These are phyloP conservation scores for Mycena sp. DNA, from an alignment of 1,284 basidiomycete species.

Conservation along the genomic window DNA sequence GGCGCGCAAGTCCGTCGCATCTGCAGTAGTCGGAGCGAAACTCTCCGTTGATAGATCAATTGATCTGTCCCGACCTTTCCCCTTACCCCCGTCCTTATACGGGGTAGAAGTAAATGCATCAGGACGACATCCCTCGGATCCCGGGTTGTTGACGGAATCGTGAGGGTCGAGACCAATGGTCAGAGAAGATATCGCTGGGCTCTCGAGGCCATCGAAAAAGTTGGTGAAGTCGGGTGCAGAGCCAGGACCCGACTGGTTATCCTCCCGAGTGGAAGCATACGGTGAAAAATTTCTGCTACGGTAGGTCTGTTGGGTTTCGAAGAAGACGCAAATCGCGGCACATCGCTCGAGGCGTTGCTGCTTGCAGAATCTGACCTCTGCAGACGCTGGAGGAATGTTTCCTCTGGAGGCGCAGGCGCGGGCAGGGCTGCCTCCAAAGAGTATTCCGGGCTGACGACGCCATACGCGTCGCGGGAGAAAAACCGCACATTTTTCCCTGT, in stretches of 20 bases:
- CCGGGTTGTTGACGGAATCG: conserved; percentile 50
- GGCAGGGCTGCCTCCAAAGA: conserved; percentile 52
- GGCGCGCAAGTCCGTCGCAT: conserved; percentile 20
- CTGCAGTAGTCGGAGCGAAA: conserved; percentile 2
- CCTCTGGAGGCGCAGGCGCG: conserved; percentile 37
- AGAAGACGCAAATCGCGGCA: conserved; percentile 42
- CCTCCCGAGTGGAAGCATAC: conserved; percentile 32
- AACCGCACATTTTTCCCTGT: conserved; percentile 80
- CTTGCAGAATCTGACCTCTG: conserved; percentile 8
- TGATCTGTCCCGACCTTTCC: conserved; percentile 45
- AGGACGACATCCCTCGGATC: conserved; percentile 40
- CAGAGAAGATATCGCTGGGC: conserved; percentile 56
- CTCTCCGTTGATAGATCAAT: conserved; percentile 33
- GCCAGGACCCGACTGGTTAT: too few species aligned
- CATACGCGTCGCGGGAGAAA: conserved; percentile 73
- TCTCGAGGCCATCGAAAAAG: conserved; percentile 58
- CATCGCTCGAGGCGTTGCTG: conserved; percentile 22
- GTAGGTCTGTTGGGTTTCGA: conserved; percentile 46
- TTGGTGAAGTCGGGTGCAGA: conserved; percentile 43
- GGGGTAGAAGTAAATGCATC: conserved; percentile 51
- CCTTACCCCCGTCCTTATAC: conserved; percentile 33
- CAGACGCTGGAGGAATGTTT: conserved; percentile 28
- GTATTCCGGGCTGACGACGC: conserved; percentile 61
- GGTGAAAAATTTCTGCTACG: conserved; percentile 52
- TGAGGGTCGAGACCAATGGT: conserved; percentile 52